phyloP scores from a whole-genome alignment of 768 basidiomycete species.

The Leccinum boreale region DNA sequence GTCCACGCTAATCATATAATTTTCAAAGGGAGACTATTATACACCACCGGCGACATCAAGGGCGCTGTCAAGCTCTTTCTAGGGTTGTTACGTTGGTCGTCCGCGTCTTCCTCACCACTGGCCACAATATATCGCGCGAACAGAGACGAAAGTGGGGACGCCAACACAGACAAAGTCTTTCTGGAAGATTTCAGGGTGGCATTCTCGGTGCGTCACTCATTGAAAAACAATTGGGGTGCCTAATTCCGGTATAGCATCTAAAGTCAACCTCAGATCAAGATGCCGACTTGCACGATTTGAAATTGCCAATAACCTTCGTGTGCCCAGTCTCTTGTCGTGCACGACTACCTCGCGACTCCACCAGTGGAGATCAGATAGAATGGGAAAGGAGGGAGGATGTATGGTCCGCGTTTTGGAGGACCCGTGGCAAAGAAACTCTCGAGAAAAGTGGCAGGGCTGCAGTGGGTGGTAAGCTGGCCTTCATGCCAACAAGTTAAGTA shows the following conservation, averaged over 20 bases:
- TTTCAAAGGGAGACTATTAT: constrained; percentile 71
- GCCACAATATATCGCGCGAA: constrained; percentile 16
- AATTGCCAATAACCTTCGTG: constrained; percentile 68
- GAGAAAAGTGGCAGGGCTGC: constrained; percentile 55
- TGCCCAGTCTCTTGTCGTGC: constrained; percentile 53
- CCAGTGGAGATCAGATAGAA: constrained; percentile 39
- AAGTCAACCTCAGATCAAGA: constrained; percentile 52
- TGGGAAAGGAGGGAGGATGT: constrained; percentile 67
- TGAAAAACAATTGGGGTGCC: neutral
- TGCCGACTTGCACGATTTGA: constrained; percentile 42
- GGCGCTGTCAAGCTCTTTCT: constrained; percentile 79
- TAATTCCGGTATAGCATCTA: constrained; percentile 57
- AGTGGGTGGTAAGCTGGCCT: constrained; percentile 51
- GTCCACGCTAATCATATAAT: constrained; percentile 5
- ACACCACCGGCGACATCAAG: constrained; percentile 82
- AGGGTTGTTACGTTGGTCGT: constrained; percentile 56
- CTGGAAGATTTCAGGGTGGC: constrained; percentile 90
- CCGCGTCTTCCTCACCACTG: constrained; percentile 14
- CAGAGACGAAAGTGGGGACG: constrained; percentile 29
- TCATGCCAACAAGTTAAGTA: neutral
- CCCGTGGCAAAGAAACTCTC: constrained; percentile 51
- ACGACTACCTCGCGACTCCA: constrained; percentile 51
- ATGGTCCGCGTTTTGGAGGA: constrained; percentile 62
- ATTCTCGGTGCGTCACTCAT: constrained; percentile 56
- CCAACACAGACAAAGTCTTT: constrained; percentile 59